Evolutionary conservation across 306 rosid genomes (phyloP), one percentile per base, ranked within the genome.

Genomic region (Cucumis hystrix): DNA sequence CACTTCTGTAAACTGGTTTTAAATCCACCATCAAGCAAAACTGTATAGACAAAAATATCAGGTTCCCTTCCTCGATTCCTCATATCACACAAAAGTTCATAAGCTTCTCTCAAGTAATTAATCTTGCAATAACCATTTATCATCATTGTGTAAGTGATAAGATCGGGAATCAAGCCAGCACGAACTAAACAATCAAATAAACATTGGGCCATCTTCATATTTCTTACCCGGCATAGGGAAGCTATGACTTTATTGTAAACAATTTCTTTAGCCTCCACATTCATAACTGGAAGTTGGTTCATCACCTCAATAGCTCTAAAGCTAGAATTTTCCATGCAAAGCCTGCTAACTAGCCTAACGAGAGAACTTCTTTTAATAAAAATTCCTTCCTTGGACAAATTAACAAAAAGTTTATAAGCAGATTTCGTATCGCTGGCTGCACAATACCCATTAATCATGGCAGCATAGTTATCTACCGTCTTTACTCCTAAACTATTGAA

Each of bases 361-460:
- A 84, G 85, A 10, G 86, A 80, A 59, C 62, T 72, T 82, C 77
- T 73, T 73, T 74, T 82, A 17, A 78, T 78, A 74, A 84, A 10
- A 83, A 52, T 54, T 67, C 90, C 89, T 74, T 77, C 76, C 72
- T 89, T 67, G 78, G 85, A 86, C 80, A 89, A 62, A 81, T 39
- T 80, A 82, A 76, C 62, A 74, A 84, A 82, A 78, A 86, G 90
- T 43, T 85, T 79, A 78, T 77, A 87, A 7, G 97, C 89, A 82
- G 88, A 51, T 51, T 51, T 35, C 3, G 81, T 59, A 68, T 57
- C 66, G 80, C 82, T 80, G n/a, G 83, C 91, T 77, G 86, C 89
- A 82, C 97, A 90, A 65, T 87, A 94, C 67, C 96, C 94, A 78
- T 79, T 83, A 67, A 91, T 37, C 91, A 94, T 83, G 81, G 92